Evolutionary conservation across 805 yeast genomes (phyloP), one percentile per base, ranked within the genome.

Genomic region (Kuraishia borneana): DNA sequence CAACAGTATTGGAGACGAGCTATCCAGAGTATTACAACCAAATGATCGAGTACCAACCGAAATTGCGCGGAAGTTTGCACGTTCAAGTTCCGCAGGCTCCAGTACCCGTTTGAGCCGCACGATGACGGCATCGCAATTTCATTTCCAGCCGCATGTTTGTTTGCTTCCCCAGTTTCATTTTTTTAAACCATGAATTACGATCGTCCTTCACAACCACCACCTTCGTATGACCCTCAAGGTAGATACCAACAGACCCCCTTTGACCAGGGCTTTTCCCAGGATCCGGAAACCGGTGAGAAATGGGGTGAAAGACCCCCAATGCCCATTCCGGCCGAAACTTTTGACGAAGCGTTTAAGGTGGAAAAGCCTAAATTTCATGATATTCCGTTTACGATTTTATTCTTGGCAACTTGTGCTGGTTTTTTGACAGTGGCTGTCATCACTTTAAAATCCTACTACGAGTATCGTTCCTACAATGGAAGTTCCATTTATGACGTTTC

Each of bases 391-490:
- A 68, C 83, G 0, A 41, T 80, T 6, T 65, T 83, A 6, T 58
- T 56, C 16, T 20, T 57, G 2, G 55, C 46, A 10, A 58, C 71
- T 3, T 61, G 75, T 3, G 70, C 61, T 13, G 95, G 88, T 0
- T 84, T 83, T 48, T 53, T 74, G 19, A 84, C 74, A 0, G 62
- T 87, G 26, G 78, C 94, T 0, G 79, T 69, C 5, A 65, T 84
- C 33, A 71, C 83, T 2, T 55, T 87, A 40, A 63, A 73, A 40
- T 79, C 82, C 6, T 80, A 83, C 59, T 63, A 70, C 3, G 44
- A 58, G 14, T 72, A 74, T 3, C 69, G 70, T 44, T 57, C 70
- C 10, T 60, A 60, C 36, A 71, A 72, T 38, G 89, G 88, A 5
- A 56, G 71, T 18, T 73, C 80, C 4, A 79, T 81, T 39, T 82